Percentiles rank a stretch among this genome's conserved stretches.
Evolutionary conservation across 2,329 filamentous ascomycete genomes (phyloP).

Genomic region (Zymoseptoria tritici): DNA sequence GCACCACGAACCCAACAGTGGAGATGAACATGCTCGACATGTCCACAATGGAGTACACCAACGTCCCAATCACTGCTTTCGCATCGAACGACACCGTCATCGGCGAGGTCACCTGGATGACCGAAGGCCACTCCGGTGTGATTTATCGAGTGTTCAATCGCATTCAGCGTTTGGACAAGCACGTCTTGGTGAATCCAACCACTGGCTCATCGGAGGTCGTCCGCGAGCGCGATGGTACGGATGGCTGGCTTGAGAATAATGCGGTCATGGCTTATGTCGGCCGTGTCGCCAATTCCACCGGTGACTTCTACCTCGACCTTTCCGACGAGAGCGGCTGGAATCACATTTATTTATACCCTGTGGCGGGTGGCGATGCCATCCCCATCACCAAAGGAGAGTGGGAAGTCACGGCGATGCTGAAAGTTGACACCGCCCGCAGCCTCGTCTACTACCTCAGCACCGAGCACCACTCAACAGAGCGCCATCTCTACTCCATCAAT

Average conservation of each 20-base stretch:
- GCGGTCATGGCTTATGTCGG: conserved; percentile 51
- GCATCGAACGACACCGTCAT: conserved; percentile 55
- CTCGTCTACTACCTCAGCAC: conserved; percentile 60
- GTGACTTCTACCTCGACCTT: conserved; percentile 55
- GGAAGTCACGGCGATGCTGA: conserved; percentile 55
- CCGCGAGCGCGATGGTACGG: conserved; percentile 51
- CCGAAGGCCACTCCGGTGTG: conserved; percentile 52
- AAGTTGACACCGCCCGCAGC: conserved; percentile 50
- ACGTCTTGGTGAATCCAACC: conserved; percentile 52
- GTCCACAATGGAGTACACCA: conserved; percentile 38
- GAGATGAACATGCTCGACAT: conserved; percentile 53
- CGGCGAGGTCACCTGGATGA: conserved; percentile 62
- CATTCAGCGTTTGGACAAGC: conserved; percentile 57
- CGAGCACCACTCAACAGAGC: conserved; percentile 58
- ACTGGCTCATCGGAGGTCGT: conserved; percentile 41
- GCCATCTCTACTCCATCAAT: conserved; percentile 60
- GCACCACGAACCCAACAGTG: conserved; percentile 59
- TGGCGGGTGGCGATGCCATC: conserved; percentile 44
- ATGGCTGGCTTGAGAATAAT: conserved; percentile 57
- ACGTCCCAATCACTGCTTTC: conserved; percentile 50
- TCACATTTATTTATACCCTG: conserved; percentile 58
- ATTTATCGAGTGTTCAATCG: conserved; percentile 62
- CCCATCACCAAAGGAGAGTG: conserved; percentile 49
- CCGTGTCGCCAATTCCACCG: conserved; percentile 29
- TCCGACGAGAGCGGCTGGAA: conserved; percentile 59